Percentiles rank a stretch among this genome's conserved stretches.
Conservation (phyloP, 2,329 filamentous ascomycete genomes). For the Mycocentrospora acerina region DNA sequence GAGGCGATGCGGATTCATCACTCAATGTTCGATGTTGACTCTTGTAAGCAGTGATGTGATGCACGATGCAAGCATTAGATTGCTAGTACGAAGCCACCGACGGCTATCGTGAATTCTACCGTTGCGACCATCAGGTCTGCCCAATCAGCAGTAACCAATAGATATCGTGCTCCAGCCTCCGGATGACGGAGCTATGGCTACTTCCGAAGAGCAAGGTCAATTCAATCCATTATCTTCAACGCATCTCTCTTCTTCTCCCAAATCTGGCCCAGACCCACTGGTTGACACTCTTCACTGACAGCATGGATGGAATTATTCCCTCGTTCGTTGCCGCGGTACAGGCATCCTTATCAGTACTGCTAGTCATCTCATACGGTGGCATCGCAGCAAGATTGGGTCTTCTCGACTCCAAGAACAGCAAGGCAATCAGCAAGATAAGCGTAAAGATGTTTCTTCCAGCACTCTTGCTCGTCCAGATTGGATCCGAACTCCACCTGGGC, state of each 20-base stretch:
- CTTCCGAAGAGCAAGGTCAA: too few relatives aligned
- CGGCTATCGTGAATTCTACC: too few relatives aligned
- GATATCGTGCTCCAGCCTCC: constrained; percentile 14
- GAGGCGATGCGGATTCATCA: too few relatives aligned
- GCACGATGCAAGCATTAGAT: too few relatives aligned
- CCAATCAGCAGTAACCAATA: constrained; percentile 9
- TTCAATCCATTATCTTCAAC: too few relatives aligned
- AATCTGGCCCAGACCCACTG: too few relatives aligned
- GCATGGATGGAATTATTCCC: constrained; percentile 16
- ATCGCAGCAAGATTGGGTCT: constrained; percentile 51
- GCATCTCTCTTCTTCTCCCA: neutral
- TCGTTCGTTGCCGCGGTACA: constrained; percentile 57
- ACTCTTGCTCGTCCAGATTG: constrained; percentile 55
- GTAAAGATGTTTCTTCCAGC: constrained; percentile 57
- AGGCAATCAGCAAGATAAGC: constrained; percentile 54
- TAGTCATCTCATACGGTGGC: constrained; percentile 56
- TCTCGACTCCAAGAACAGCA: constrained; percentile 50
- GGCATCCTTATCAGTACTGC: constrained; percentile 55
- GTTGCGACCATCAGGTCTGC: constrained; percentile 8
- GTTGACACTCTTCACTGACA: neutral
- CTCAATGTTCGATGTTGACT: too few relatives aligned
- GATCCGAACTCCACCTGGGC: constrained; percentile 50
- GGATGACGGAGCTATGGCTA: constrained; percentile 7
- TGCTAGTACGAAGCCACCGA: too few relatives aligned
- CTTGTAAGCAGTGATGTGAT: too few relatives aligned